These are phyloP conservation scores for Scleroderma citrinum DNA, from an alignment of 768 basidiomycete genomes.

Conservation along the genomic window DNA sequence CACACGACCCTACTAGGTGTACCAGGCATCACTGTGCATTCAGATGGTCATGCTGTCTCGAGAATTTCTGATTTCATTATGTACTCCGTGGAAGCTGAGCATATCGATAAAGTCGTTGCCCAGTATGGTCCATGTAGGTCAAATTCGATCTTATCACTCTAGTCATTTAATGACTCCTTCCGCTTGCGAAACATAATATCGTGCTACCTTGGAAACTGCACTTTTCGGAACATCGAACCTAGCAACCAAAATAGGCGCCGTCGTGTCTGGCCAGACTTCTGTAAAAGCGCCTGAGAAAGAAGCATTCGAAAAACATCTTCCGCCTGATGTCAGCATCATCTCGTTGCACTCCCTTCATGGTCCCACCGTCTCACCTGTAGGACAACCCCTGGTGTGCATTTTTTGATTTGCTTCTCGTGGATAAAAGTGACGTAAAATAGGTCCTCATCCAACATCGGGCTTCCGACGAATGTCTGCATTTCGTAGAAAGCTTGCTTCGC, in stretches of 20 bases:
- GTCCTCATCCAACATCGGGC: slow-evolving; percentile 86
- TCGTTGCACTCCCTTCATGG: slow-evolving; percentile 95
- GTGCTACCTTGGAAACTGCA: slow-evolving; percentile 2
- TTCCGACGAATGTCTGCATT: slow-evolving; percentile 56
- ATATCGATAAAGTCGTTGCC: slow-evolving; percentile 74
- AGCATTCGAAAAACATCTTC: slow-evolving; percentile 87
- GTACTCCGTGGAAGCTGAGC: slow-evolving; percentile 93
- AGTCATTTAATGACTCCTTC: no score
- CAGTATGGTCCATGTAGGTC: slow-evolving; percentile 86
- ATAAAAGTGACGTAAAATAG: slow-evolving; percentile 34
- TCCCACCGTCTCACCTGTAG: slow-evolving; percentile 78
- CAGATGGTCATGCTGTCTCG: slow-evolving; percentile 84
- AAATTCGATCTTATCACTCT: background rate
- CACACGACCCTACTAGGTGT: slow-evolving; percentile 33
- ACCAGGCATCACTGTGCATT: slow-evolving; percentile 59
- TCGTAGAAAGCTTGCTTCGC: slow-evolving; percentile 80
- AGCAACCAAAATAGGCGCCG: slow-evolving; percentile 90
- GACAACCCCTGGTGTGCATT: slow-evolving; percentile 77
- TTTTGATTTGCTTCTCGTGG: background rate
- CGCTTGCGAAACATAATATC: background rate
- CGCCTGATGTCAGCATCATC: slow-evolving; percentile 80
- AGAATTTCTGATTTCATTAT: slow-evolving; percentile 89
- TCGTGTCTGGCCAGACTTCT: slow-evolving; percentile 94
- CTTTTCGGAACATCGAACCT: background rate
- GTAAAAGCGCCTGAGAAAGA: slow-evolving; percentile 91